Evolutionary conservation across 2,329 filamentous ascomycete genomes (phyloP), one percentile per base, ranked within the genome.

Genomic region (Monosporascus sp.): DNA sequence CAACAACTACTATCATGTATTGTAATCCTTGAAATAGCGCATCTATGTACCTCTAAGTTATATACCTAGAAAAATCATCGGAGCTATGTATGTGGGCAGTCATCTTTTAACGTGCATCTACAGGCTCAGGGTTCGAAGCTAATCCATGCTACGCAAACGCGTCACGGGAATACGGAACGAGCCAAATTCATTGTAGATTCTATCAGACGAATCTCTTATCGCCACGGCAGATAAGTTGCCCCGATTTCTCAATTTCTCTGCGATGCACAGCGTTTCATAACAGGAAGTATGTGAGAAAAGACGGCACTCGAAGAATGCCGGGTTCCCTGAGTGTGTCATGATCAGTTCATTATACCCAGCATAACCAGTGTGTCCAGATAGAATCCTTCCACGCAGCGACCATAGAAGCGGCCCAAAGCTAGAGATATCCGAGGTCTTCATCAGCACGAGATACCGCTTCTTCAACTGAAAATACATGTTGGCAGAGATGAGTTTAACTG

Each of bases 291-390:
- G 63, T 66, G 63, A 60, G 61, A 60, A 68, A 70, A 50, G 27
- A 49, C 50, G 49, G 37, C 43, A 51, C 48, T 51, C 65, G 70
- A 73, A 71, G 66, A 64, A 73, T 57, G 52, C 60, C 63, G 66
- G 65, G 65, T 66, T 65, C 50, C 64, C 65, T 66, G 60, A 58
- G 56, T 59, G 58, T 57, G 57, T 62, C 57, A 60, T 66, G 61
- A 64, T 63, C 59, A 64, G 60, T 58, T 62, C 63, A 63, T 65
- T 65, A 65, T 67, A 65, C 66, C 67, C 70, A 74, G 73, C 67
- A 66, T 64, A 72, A 71, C 73, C 70, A 71, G 55, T 65, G 47
- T 68, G 67, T 73, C 73, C 71, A 76, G 71, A 74, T 73, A 73
- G 63, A 69, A 56, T 65, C 65, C 67, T 66, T 68, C 68, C 64